Conservation (phyloP, 2,329 filamentous ascomycete genomes). For the Davidsoniella virescens region DNA sequence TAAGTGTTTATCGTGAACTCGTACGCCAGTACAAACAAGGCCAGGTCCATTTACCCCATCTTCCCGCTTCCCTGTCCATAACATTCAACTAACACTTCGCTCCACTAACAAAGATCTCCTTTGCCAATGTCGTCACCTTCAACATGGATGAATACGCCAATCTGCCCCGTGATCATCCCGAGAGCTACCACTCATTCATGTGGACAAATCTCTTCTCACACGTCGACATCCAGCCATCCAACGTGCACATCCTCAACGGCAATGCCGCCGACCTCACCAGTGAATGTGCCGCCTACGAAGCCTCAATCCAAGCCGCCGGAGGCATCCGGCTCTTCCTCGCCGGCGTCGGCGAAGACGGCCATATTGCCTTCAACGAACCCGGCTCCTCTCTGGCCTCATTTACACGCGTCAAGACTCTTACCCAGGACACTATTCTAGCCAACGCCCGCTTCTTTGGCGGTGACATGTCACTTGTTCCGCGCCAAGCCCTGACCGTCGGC, state of each 20-base stretch:
- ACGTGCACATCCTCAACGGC: conserved; percentile 73
- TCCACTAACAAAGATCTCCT: conserved; percentile 46
- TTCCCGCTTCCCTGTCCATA: neutral
- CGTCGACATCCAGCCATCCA: conserved; percentile 63
- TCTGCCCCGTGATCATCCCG: conserved; percentile 64
- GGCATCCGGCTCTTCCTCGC: conserved; percentile 78
- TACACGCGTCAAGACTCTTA: conserved; percentile 72
- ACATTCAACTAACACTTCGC: conserved; percentile 5
- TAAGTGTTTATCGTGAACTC: conserved; percentile 60
- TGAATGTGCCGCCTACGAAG: conserved; percentile 67
- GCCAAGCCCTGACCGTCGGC: conserved; percentile 71
- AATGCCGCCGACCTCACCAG: conserved; percentile 60
- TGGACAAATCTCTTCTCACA: conserved; percentile 83
- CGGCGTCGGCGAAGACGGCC: conserved; percentile 71
- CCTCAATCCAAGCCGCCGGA: conserved; percentile 54
- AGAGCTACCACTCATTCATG: conserved; percentile 87
- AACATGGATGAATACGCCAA: conserved; percentile 91
- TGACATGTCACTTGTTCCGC: conserved; percentile 56
- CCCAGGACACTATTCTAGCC: conserved; percentile 72
- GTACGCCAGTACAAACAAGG: conserved; percentile 56
- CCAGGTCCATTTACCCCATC: conserved; percentile 23
- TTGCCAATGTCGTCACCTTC: conserved; percentile 79
- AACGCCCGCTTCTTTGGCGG: conserved; percentile 74
- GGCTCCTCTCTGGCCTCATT: conserved; percentile 62
- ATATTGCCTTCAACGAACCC: conserved; percentile 84